Evolutionary conservation across 1,139 yeast genomes (phyloP).

Genomic region (Lodderomyces jiufengensis): DNA sequence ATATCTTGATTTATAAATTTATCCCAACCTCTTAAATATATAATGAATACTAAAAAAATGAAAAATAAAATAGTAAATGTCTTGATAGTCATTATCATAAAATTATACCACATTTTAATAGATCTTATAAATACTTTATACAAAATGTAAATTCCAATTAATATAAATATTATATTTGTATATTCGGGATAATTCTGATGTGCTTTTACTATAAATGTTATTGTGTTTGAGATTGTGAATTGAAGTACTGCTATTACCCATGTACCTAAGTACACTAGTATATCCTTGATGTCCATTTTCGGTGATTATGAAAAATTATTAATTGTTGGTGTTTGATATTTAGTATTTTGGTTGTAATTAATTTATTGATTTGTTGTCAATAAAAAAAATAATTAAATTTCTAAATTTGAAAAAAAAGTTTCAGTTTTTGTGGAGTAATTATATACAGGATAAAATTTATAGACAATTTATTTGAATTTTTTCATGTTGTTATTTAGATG

Average conservation of each 20-base stretch:
- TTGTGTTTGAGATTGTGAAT: constrained; percentile 14
- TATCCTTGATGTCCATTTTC: constrained; percentile 13
- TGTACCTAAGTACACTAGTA: constrained; percentile 15
- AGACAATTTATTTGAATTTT: too few species aligned
- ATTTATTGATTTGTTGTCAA: not conserved
- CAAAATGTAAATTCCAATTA: constrained; percentile 20
- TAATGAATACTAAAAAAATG: constrained; percentile 12
- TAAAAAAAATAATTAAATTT: not conserved
- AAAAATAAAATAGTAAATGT: constrained; percentile 12
- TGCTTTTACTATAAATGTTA: constrained; percentile 16
- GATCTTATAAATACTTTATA: constrained; percentile 21
- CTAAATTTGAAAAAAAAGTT: too few species aligned
- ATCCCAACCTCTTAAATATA: constrained; percentile 20
- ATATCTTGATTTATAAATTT: constrained; percentile 19
- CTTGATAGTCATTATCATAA: constrained; percentile 23
- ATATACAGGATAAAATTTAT: too few species aligned
- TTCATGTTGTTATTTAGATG: too few species aligned
- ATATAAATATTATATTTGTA: constrained; percentile 18
- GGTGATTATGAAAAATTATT: too few species aligned
- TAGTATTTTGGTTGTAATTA: too few species aligned
- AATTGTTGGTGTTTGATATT: constrained; percentile 1
- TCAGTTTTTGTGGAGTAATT: too few species aligned
- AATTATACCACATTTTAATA: constrained; percentile 25
- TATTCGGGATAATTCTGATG: constrained; percentile 25
- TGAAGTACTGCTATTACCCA: constrained; percentile 14